Conservation (phyloP, 2,329 filamentous ascomycete species). For the Neofusicoccum cordaticola region DNA sequence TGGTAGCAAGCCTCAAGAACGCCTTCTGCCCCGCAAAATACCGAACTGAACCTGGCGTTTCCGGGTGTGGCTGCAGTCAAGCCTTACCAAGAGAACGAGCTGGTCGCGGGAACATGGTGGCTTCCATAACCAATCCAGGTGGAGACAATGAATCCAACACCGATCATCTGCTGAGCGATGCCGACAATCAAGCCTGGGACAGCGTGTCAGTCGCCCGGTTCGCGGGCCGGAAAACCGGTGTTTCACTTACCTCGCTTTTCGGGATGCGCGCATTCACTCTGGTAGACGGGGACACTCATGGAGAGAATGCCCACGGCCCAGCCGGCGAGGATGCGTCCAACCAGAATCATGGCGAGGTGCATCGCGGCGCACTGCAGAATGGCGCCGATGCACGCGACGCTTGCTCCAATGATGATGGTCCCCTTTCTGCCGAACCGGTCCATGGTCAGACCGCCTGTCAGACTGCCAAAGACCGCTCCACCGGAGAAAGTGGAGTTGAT, state of each 20-base stretch:
- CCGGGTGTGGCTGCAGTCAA: neutral
- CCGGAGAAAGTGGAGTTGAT: constrained; percentile 63
- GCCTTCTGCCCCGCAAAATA: neutral
- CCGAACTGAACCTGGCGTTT: neutral
- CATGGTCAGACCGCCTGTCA: constrained; percentile 56
- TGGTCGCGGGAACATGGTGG: constrained; percentile 34
- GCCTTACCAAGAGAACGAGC: constrained; percentile 35
- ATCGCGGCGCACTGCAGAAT: constrained; percentile 58
- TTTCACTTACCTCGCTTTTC: constrained; percentile 44
- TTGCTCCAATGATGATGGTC: constrained; percentile 59
- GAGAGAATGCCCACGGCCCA: constrained; percentile 58
- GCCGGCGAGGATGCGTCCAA: constrained; percentile 59
- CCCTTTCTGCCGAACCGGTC: constrained; percentile 59
- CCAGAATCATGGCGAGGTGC: constrained; percentile 55
- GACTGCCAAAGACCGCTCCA: constrained; percentile 55
- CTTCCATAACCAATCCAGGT: constrained; percentile 52
- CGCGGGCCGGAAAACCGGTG: neutral
- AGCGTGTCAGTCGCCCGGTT: neutral
- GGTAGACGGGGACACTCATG: constrained; percentile 62
- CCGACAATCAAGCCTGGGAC: constrained; percentile 50
- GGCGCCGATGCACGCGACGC: constrained; percentile 58
- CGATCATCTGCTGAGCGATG: constrained; percentile 57
- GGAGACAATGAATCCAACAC: constrained; percentile 56
- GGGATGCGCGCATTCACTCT: constrained; percentile 60
- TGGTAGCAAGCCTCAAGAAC: neutral